phyloP scores from a whole-genome alignment of 495 filamentous ascomycete species.

The Aspergillus carlsbadensis region DNA sequence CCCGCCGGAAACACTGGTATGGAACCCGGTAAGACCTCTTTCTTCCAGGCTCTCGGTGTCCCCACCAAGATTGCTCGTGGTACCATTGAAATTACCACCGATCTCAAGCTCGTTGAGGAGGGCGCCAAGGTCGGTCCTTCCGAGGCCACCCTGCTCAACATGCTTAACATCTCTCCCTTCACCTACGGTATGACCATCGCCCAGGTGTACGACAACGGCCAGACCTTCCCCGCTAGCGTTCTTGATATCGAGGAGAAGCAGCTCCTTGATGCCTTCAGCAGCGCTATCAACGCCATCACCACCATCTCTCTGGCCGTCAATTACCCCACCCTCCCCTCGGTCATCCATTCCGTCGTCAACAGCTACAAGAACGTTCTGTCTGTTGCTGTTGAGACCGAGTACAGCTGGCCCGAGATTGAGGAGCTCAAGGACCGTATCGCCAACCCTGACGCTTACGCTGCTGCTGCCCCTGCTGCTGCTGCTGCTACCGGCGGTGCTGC shows the following conservation, averaged over 20 bases:
- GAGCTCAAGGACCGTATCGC: constrained; percentile 98
- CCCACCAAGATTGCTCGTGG: constrained; percentile 99
- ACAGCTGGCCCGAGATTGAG: constrained; percentile 93
- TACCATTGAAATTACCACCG: constrained; percentile 99
- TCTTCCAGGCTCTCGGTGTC: constrained; percentile 99
- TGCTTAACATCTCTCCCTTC: constrained; percentile 99
- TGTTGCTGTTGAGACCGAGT: constrained; percentile 86
- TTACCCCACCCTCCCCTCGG: constrained; percentile 95
- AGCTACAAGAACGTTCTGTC: constrained; percentile 94
- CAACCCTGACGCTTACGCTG: constrained; percentile 93
- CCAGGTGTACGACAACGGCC: constrained; percentile 95
- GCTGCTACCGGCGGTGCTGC: constrained; percentile 42
- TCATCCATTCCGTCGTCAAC: constrained; percentile 95
- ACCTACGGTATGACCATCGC: constrained; percentile 97
- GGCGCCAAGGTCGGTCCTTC: constrained; percentile 94
- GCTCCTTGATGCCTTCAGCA: constrained; percentile 78
- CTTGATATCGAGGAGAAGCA: constrained; percentile 93
- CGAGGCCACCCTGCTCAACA: constrained; percentile 96
- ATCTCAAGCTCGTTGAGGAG: constrained; percentile 96
- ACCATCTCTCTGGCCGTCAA: constrained; percentile 84
- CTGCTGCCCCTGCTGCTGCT: constrained; percentile 68
- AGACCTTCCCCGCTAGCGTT: constrained; percentile 79
- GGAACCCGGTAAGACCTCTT: constrained; percentile 99
- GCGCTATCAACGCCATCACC: constrained; percentile 83
- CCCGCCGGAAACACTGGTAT: constrained; percentile 99